Evolutionary conservation across 164 flowering plant genomes (phyloP), one percentile per base, ranked within the genome.

Genomic region (grape (Vitis vinifera)): DNA sequence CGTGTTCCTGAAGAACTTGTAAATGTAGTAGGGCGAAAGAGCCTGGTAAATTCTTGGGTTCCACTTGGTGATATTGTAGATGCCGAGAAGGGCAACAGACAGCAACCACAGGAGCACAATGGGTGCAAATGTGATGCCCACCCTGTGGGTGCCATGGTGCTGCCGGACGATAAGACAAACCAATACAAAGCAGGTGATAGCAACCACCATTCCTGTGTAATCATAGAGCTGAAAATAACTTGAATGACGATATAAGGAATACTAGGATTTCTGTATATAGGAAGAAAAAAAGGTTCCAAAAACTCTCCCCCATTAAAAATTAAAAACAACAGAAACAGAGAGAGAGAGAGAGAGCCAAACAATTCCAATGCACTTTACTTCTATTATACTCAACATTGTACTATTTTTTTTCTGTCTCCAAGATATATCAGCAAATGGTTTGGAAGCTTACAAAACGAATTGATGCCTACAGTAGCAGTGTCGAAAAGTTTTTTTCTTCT

Each of bases 91-190:
- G 47, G 85, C 82, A 62, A 89, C 79, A 13, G 77, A 76, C 2
- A 83, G 29, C 50, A 85, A 75, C 96, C 96, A 91, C n/a, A 85
- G 19, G 66, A 85, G 73, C 57, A 89, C 76, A 53, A 89, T 68
- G 9, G 96, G 93, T 67, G 90, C 74, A 76, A 89, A 89, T 71
- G 87, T 12, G 75, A 89, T 81, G 9, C 91, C 86, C 48, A 86
- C 84, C 74, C 16, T 80, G 67, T 85, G 80, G 55, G 84, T 85
- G 61, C 96, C 96, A 75, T 72, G 75, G 68, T 91, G 88, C 79
- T 88, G 96, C 80, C 86, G 66, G 48, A 87, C 84, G 65, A 87
- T 88, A 57, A 86, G 84, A 66, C 85, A 82, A 71, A 90, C 84
- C 79, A 90, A 75, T 16, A 90, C 64, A 59, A 72, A 17, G 65